A percentile compares a stretch with the other conserved stretches of the same genome.
phyloP scores from a whole-genome alignment of 1,139 yeast species.

The Candida gigantensis region DNA sequence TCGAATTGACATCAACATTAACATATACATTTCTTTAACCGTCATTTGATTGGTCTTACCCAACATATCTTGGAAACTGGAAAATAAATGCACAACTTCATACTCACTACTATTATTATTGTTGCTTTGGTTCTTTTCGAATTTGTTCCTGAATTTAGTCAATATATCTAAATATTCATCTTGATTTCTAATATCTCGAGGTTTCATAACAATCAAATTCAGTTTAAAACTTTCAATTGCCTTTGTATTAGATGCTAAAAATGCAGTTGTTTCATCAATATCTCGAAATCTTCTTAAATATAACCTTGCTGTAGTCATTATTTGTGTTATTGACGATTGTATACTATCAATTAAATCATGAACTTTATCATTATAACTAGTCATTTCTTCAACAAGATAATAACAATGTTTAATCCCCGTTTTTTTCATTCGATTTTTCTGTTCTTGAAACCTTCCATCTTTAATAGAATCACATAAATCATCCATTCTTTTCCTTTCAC shows the following conservation, averaged over 20 bases:
- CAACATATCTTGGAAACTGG: constrained; percentile 67
- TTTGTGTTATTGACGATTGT: constrained; percentile 74
- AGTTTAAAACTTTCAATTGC: constrained; percentile 44
- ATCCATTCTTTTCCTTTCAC: constrained; percentile 87
- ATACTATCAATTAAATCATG: constrained; percentile 62
- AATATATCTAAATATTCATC: constrained; percentile 49
- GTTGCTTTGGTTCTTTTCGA: constrained; percentile 25
- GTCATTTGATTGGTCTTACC: constrained; percentile 73
- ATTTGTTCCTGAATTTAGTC: constrained; percentile 43
- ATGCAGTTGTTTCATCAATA: constrained; percentile 73
- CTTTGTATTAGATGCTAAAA: constrained; percentile 58
- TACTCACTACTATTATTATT: constrained; percentile 17
- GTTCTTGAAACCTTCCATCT: constrained; percentile 89
- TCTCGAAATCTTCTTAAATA: constrained; percentile 67
- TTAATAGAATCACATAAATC: constrained; percentile 80
- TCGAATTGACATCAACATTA: constrained; percentile 73
- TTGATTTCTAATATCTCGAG: constrained; percentile 51
- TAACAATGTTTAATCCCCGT: constrained; percentile 68
- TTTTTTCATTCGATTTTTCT: constrained; percentile 70
- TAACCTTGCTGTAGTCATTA: constrained; percentile 66
- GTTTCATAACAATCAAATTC: constrained; percentile 50
- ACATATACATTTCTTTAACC: constrained; percentile 71
- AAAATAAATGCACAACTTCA: constrained; percentile 64
- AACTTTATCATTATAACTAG: constrained; percentile 29
- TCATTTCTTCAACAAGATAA: constrained; percentile 81